phyloP scores from a whole-genome alignment of 306 rosid genomes.

The Styphnolobium japonicum region DNA sequence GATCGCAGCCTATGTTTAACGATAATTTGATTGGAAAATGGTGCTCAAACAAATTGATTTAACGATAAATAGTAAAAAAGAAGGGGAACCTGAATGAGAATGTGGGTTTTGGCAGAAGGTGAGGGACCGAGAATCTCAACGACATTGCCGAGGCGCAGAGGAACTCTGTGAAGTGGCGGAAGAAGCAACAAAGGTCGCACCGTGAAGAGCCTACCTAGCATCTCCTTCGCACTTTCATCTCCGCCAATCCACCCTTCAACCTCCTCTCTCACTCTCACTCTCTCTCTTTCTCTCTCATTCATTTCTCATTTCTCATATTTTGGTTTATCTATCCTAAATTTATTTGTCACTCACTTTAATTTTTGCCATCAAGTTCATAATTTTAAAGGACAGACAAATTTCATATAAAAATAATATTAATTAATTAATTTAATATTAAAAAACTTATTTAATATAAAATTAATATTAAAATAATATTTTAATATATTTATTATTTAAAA shows the following conservation, averaged over 20 bases:
- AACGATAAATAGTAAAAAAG: not conserved
- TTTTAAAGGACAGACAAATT: no score
- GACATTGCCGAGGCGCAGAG: slow-evolving; percentile 82
- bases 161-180: slow-evolving; percentile 78
- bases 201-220: slow-evolving; percentile 56
- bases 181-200: slow-evolving; percentile 57
- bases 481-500: no score
- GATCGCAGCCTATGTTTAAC: slow-evolving; percentile 48
- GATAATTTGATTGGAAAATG: no score
- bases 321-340: no score
- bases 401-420: no score
- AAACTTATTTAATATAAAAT: no score
- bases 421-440: no score
- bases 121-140: slow-evolving; percentile 82
- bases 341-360: no score
- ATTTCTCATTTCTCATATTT: no score
- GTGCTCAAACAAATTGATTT: no score
- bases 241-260: slow-evolving; percentile 48
- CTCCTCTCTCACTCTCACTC: slow-evolving; percentile 5
- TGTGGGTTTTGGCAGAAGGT: slow-evolving; percentile 78
- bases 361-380: no score
- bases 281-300: not conserved
- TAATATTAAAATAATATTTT: no score
- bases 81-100: slow-evolving; percentile 74
- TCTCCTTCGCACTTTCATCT: slow-evolving; percentile 60